Base-by-base conservation (phyloP, 2,329 filamentous ascomycete genomes). In the Dothidotthia symphoricarpi region DNA sequence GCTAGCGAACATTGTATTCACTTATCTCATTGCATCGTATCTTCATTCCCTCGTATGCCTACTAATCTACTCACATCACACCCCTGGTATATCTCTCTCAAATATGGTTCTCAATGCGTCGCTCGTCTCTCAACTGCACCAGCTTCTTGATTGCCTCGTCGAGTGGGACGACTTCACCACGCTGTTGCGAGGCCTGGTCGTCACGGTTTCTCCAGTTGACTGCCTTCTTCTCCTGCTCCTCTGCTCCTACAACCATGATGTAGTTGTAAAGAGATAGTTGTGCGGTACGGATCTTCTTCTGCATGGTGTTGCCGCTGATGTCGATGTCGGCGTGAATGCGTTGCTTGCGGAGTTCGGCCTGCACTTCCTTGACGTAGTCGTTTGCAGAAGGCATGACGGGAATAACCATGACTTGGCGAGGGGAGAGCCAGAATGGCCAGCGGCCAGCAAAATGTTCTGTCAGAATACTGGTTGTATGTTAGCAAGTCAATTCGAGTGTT, bases 381-480 rank as follows among this genome's bases (percentile, higher is more conserved):
- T 81, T 77, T 55, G 77, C 83, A 30, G 78, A 75, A 34, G 83
- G 82, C 69, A 86, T 86, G 44, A 88, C 85, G 7, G 86, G 86
- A 45, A 90, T 82, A 48, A 93, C 79, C 53, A 86, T 75, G 48
- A 93, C 80, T 68, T 93, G 87, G 34, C 87, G 79, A n/a, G 86
- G 87, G 53, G 82, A 87, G 46, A 93, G 72, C 87, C 87, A 93
- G 76, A 91, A 88, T 1, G 87, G 87, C 87, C 87, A 93, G 72
- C 89, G 89, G 55, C 87, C 87, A 37, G 77, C 86, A 63, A 88
- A 91, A 69, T 91, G 87, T 74, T 93, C 87, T 30, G 80, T 86
- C 44, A 91, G 75, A 50, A 91, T 88, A 50, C 63, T 64, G 29
- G 1, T 11, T 12, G 1, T 6, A 15, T 22, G 40, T 59, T 42